These are phyloP conservation scores for Populus hybrid DNA, from an alignment of 441 rosid species.

Conservation along the genomic window DNA sequence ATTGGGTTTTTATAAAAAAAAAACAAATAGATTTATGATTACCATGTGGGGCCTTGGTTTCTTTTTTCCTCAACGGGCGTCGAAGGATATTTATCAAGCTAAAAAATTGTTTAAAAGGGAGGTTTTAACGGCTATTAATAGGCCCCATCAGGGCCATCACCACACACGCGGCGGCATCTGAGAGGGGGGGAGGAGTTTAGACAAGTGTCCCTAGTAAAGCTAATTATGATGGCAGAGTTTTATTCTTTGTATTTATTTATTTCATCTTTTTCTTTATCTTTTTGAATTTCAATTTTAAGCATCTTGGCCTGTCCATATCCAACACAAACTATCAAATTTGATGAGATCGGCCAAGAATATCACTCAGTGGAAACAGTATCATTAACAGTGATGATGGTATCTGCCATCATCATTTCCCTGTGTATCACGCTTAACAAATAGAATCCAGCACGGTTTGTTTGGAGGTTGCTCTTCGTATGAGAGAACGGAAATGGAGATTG, in stretches of 20 bases:
- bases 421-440: too few relatives aligned
- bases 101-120: neutral
- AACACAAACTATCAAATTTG: neutral
- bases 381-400: neutral
- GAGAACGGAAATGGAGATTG: neutral
- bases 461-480: too few relatives aligned
- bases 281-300: neutral
- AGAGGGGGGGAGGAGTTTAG: neutral
- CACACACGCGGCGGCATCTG: neutral
- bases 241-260: neutral
- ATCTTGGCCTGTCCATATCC: neutral
- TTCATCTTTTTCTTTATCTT: too few relatives aligned
- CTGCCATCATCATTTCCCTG: neutral
- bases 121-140: constrained; percentile 3
- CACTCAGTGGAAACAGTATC: neutral
- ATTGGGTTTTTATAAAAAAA: neutral
- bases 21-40: neutral
- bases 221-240: neutral
- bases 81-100: neutral
- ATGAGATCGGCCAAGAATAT: too few relatives aligned
- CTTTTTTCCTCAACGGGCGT: neutral
- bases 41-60: neutral
- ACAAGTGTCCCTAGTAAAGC: neutral
- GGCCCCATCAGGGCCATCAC: neutral
- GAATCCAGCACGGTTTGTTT: neutral